These are phyloP conservation scores for Amaranthus hypochondriacus DNA, from an alignment of 148 eudicot species.

Conservation along the genomic window DNA sequence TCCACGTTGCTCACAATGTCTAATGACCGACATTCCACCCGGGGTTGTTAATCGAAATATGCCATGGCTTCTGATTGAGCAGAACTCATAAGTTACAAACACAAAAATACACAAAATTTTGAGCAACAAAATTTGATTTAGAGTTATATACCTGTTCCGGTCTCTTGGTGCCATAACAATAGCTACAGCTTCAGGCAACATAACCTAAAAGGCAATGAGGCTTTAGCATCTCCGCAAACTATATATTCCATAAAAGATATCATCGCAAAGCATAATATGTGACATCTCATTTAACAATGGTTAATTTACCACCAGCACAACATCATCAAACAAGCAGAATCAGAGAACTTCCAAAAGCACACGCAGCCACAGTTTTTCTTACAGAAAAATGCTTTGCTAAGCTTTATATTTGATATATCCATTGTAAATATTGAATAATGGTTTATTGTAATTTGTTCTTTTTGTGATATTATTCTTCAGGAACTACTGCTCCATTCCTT, in stretches of 20 bases:
- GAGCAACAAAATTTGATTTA: background rate
- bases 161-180: constrained; percentile 98
- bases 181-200: constrained; percentile 95
- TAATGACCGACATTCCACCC: constrained; percentile 90
- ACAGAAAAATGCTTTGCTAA: no score
- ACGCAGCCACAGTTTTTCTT: no score
- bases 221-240: background rate
- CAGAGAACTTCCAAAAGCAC: background rate
- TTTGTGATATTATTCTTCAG: no score
- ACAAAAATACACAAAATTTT: background rate
- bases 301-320: background rate
- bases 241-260: background rate
- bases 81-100: constrained; percentile 13
- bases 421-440: no score
- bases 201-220: constrained; percentile 44
- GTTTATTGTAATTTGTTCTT: no score
- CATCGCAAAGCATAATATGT: background rate
- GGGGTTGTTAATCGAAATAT: constrained; percentile 92
- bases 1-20: constrained; percentile 87
- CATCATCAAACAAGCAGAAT: background rate
- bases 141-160: constrained; percentile 51
- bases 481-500: no score
- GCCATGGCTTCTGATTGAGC: constrained; percentile 64
- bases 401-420: no score
- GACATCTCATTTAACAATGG: background rate